phyloP scores from a whole-genome alignment of 306 rosid genomes.

The Dalbergia oliveri region DNA sequence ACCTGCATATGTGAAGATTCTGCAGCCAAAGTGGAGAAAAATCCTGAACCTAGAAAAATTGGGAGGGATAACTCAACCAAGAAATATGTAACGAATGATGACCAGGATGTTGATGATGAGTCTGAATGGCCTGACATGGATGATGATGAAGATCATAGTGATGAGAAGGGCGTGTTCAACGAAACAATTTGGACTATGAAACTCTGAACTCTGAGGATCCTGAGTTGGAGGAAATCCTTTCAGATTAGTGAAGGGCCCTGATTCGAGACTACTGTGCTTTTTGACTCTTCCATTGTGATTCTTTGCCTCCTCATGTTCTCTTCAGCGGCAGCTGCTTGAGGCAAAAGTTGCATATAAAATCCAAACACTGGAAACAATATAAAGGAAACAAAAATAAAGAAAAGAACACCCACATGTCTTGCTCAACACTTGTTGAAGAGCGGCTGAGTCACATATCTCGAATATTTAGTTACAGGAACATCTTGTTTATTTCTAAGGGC shows the following conservation, averaged over 20 bases:
- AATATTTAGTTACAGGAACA: slow-evolving; percentile 37
- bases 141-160: slow-evolving; percentile 75
- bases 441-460: not conserved
- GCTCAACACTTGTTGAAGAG: not conserved
- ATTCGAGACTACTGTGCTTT: slow-evolving; percentile 29
- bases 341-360: slow-evolving; percentile 45
- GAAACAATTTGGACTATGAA: slow-evolving; percentile 75
- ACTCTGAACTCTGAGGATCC: slow-evolving; percentile 72
- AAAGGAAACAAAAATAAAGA: not conserved
- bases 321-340: slow-evolving; percentile 40
- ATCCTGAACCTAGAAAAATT: slow-evolving; percentile 56
- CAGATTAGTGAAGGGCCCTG: slow-evolving; percentile 65
- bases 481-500: slow-evolving; percentile 31
- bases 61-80: slow-evolving; percentile 59
- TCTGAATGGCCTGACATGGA: slow-evolving; percentile 73
- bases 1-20: slow-evolving; percentile 93
- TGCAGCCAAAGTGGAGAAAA: slow-evolving; percentile 55
- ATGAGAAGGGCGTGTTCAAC: slow-evolving; percentile 64
- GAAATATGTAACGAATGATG: slow-evolving; percentile 56
- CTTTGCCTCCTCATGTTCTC: slow-evolving; percentile 27
- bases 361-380: slow-evolving; percentile 22
- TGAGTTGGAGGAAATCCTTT: slow-evolving; percentile 89
- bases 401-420: not conserved
- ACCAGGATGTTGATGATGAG: slow-evolving; percentile 65
- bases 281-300: slow-evolving; percentile 36